Evolutionary conservation across 768 basidiomycete genomes (phyloP).

Genomic region (Suillus occidentalis): DNA sequence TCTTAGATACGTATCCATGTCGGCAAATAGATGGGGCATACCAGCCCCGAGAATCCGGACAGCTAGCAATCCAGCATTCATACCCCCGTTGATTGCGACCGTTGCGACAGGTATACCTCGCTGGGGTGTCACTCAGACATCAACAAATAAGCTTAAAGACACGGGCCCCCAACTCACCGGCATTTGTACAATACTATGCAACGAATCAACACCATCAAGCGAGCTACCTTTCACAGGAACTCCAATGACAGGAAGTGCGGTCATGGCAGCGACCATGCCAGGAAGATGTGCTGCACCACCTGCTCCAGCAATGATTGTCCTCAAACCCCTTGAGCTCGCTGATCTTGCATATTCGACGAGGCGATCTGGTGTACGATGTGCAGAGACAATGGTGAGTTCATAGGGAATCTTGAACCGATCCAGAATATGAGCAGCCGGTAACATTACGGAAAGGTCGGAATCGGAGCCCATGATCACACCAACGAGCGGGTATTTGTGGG

Average conservation of each 20-base stretch:
- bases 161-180: slow-evolving; percentile 58
- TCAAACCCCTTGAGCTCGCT: slow-evolving; percentile 64
- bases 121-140: slow-evolving; percentile 39
- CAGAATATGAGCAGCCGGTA: slow-evolving; percentile 82
- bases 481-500: slow-evolving; percentile 74
- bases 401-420: slow-evolving; percentile 83
- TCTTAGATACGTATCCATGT: slow-evolving; percentile 75
- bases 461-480: slow-evolving; percentile 99
- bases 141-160: neutral
- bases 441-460: slow-evolving; percentile 94
- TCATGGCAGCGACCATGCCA: slow-evolving; percentile 98
- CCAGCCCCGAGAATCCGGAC: slow-evolving; percentile 84
- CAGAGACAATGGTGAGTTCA: slow-evolving; percentile 94
- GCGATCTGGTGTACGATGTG: slow-evolving; percentile 90
- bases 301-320: slow-evolving; percentile 89
- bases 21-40: slow-evolving; percentile 59
- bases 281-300: slow-evolving; percentile 99
- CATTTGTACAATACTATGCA: slow-evolving; percentile 99
- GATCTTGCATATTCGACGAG: slow-evolving; percentile 79
- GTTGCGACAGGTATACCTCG: slow-evolving; percentile 97
- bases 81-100: slow-evolving; percentile 94
- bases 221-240: slow-evolving; percentile 96
- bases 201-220: slow-evolving; percentile 94
- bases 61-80: slow-evolving; percentile 90
- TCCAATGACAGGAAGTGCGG: slow-evolving; percentile 87